Base-by-base conservation (phyloP, 2,329 filamentous ascomycete species). In the Beauveria pseudobassiana region DNA sequence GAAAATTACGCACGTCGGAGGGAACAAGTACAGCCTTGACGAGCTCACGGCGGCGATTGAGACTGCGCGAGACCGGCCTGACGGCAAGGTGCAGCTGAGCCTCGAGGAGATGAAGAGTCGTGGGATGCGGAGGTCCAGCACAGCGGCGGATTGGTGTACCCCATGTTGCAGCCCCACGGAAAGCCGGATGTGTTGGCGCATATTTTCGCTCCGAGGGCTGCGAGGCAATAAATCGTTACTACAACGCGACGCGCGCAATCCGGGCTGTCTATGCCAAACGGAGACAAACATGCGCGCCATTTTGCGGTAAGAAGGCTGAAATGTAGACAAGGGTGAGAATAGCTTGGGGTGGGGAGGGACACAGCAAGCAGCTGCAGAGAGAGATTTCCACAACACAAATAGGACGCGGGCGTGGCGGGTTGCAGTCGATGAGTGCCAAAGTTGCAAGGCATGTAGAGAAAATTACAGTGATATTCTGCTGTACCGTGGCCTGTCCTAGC, bases 21-120 rank as follows among this genome's bases (percentile, higher is more conserved):
- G 49, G 24, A 20, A 43, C 20, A 12, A 42, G 46, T 62, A 50
- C 38, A 57, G 54, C 28, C 24, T 62, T 22, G 50, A 62, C 9
- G 30, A n/a, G 40, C 42, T 62, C 6, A 34, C 59, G 20, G 22
- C 30, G 16, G 46, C 55, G 14, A 53, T 53, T 48, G 26, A 18
- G 20, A 10, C 48, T 80, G 84, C 46, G 61, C 79, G 38, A 26
- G 38, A 40, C 8, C 40, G 48, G 7, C n/a, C 12, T 1, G 22
- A 51, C 9, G 34, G 40, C 26, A 38, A 40, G 26, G 50, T 53
- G 48, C 26, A 14, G 22, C 5, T 61, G 34, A 34, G 28, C 12
- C 26, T 53, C 18, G 12, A 20, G n/a, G 34, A 18, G 50, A 53
- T 24, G 58, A 61, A 30, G 58, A 61, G 9, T 24, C 50, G n/a